phyloP scores from a whole-genome alignment of 1,284 basidiomycete species.

The Leccinum huronense region DNA sequence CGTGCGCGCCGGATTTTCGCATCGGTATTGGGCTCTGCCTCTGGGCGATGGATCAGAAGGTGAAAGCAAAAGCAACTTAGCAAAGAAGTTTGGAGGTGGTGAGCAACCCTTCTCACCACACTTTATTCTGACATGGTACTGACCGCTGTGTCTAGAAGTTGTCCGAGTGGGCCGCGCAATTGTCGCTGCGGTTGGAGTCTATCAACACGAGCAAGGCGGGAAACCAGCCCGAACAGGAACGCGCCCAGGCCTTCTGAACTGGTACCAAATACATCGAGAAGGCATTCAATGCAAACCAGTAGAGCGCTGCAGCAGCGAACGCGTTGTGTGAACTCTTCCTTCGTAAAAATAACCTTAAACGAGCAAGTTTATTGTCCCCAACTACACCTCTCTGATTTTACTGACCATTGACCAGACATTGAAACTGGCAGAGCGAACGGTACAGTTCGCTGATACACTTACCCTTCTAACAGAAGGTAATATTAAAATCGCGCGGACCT shows the following conservation, averaged over 20 bases:
- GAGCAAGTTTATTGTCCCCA: slow-evolving; percentile 35
- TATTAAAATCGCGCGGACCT: slow-evolving; percentile 73
- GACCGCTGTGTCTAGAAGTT: slow-evolving; percentile 56
- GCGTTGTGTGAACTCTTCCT: slow-evolving; percentile 74
- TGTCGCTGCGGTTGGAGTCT: slow-evolving; percentile 80
- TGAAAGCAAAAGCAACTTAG: slow-evolving; percentile 68
- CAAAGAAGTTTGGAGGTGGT: slow-evolving; percentile 81
- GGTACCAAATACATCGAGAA: slow-evolving; percentile 72
- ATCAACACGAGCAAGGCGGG: slow-evolving; percentile 79
- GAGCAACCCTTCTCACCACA: slow-evolving; percentile 31
- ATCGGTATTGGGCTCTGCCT: slow-evolving; percentile 92
- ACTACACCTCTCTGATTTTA: not conserved
- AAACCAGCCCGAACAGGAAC: slow-evolving; percentile 56
- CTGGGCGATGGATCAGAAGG: slow-evolving; percentile 80
- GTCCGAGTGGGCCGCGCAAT: slow-evolving; percentile 68
- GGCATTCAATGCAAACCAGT: slow-evolving; percentile 76
- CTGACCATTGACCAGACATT: slow-evolving; percentile 53
- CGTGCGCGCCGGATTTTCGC: slow-evolving; percentile 83
- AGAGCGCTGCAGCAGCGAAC: slow-evolving; percentile 74
- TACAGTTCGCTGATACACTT: slow-evolving; percentile 73
- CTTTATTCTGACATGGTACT: not conserved
- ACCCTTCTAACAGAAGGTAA: slow-evolving; percentile 78
- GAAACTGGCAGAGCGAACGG: slow-evolving; percentile 88
- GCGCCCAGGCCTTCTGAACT: slow-evolving; percentile 51
- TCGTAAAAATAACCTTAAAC: slow-evolving; percentile 58